These are phyloP conservation scores for Mikania micrantha DNA, from an alignment of 129 eudicot species.

Conservation along the genomic window DNA sequence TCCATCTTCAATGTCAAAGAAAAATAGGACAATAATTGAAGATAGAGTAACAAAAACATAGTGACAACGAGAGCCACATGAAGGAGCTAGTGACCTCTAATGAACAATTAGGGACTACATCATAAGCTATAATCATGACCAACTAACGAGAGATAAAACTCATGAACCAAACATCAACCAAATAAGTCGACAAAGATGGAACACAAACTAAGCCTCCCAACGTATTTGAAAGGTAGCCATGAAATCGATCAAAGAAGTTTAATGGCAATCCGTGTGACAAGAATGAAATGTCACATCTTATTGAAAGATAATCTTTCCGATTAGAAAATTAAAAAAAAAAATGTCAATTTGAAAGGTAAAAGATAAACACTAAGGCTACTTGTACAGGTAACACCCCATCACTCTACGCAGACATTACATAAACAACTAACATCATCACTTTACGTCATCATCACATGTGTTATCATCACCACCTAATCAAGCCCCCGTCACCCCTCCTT, in stretches of 20 bases:
- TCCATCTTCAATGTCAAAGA: too few species aligned
- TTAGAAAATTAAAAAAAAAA: neutral
- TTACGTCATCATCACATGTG: too few species aligned
- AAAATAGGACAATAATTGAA: too few species aligned
- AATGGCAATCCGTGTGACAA: neutral
- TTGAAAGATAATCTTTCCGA: neutral
- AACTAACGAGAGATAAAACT: neutral
- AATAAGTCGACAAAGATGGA: neutral
- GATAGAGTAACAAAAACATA: too few species aligned
- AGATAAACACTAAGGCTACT: too few species aligned
- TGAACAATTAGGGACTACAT: too few species aligned
- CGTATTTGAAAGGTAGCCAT: neutral
- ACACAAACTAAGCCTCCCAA: neutral
- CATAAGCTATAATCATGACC: neutral
- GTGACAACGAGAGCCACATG: too few species aligned
- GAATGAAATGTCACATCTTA: neutral
- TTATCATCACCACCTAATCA: too few species aligned
- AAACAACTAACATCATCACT: too few species aligned
- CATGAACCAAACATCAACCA: neutral
- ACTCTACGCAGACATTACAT: neutral
- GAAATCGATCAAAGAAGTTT: neutral
- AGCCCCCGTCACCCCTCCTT: too few species aligned
- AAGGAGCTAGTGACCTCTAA: too few species aligned
- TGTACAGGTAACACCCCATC: too few species aligned
- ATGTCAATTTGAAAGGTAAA: neutral